A percentile compares a stretch with the other conserved stretches of the same genome.
Conservation (phyloP, 345 rosid genomes). For the Populus deltoides region DNA sequence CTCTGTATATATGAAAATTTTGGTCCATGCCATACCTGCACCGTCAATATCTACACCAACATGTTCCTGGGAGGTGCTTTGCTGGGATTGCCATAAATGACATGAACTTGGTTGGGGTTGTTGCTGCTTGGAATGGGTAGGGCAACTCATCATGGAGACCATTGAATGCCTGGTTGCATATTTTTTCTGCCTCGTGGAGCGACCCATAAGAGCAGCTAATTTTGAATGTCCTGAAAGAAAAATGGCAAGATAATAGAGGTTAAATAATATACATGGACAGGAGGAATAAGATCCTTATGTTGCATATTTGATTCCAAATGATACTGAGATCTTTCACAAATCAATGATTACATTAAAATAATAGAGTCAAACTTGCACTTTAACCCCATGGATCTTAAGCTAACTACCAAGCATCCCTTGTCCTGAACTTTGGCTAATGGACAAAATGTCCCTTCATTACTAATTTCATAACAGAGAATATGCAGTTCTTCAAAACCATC, state of each 20-base stretch:
- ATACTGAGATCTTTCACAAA: background rate
- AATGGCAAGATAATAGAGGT: background rate
- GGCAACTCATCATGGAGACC: background rate
- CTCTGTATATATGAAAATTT: background rate
- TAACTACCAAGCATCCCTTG: background rate
- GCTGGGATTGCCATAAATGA: slow-evolving; percentile 19
- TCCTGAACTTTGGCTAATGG: background rate
- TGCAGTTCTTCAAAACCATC: background rate
- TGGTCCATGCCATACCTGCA: background rate
- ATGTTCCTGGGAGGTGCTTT: slow-evolving; percentile 12
- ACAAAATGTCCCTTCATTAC: background rate
- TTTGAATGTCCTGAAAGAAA: slow-evolving; percentile 22
- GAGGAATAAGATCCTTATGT: background rate
- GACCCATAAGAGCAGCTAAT: slow-evolving; percentile 2
- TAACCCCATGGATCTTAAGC: background rate
- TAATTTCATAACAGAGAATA: background rate
- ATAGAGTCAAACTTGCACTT: background rate
- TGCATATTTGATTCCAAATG: background rate
- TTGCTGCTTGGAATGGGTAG: slow-evolving; percentile 16
- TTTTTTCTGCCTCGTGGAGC: slow-evolving; percentile 5
- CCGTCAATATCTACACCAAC: slow-evolving; percentile 11
- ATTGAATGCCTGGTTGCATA: background rate
- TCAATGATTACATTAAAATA: background rate
- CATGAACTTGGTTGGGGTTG: slow-evolving; percentile 15
- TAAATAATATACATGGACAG: background rate